These are phyloP conservation scores for Suzukiozyma palmioleophila DNA, from an alignment of 1,139 yeast species.

Conservation along the genomic window DNA sequence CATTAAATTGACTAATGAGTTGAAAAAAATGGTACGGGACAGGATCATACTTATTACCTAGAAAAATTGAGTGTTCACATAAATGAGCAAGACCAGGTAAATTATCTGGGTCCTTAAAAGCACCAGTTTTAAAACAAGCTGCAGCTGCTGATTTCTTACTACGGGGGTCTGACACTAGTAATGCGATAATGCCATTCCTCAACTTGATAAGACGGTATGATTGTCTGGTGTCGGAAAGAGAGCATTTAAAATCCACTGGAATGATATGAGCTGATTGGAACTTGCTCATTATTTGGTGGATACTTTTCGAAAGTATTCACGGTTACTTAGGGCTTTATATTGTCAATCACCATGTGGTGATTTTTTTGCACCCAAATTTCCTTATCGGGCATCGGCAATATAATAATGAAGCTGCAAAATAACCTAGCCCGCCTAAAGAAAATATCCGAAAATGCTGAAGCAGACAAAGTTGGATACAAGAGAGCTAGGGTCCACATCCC, in stretches of 20 bases:
- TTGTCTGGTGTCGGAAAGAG: constrained; percentile 29
- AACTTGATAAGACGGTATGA: constrained; percentile 42
- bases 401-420: no score
- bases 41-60: constrained; percentile 55
- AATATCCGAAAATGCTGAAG: no score
- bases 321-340: neutral
- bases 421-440: no score
- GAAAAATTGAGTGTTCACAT: constrained; percentile 64
- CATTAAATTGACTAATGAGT: constrained; percentile 44
- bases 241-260: constrained; percentile 22
- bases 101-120: constrained; percentile 54
- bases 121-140: constrained; percentile 57
- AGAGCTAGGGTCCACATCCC: no score
- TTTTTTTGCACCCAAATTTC: constrained; percentile 5
- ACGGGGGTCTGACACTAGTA: constrained; percentile 57
- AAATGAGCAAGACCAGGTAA: constrained; percentile 66
- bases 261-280: constrained; percentile 13
- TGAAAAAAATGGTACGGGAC: constrained; percentile 42
- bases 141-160: constrained; percentile 38
- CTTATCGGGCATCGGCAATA: constrained; percentile 8
- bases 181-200: constrained; percentile 48
- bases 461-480: no score
- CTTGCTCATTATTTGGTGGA: constrained; percentile 8
- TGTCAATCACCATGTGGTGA: neutral
- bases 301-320: neutral